Evolutionary conservation across 2,329 filamentous ascomycete genomes (phyloP).

Genomic region (Trichoderma lentiforme): DNA sequence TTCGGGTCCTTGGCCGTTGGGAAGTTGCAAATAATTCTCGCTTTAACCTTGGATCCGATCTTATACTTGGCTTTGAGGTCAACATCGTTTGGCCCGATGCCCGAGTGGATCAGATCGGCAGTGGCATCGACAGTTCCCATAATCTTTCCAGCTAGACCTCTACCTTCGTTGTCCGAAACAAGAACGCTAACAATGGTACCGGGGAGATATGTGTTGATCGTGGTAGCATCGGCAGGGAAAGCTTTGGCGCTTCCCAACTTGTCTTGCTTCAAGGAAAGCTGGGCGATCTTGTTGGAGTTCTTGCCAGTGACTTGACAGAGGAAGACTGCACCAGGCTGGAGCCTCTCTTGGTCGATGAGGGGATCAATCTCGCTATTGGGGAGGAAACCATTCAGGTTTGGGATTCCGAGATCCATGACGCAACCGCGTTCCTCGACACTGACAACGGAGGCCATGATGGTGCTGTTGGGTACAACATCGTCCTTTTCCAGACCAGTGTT

Average conservation of each 20-base stretch:
- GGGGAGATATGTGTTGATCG: slow-evolving; percentile 84
- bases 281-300: slow-evolving; percentile 75
- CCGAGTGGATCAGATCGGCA: slow-evolving; percentile 86
- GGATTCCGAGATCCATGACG: slow-evolving; percentile 85
- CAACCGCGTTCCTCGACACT: slow-evolving; percentile 97
- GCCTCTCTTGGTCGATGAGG: slow-evolving; percentile 58
- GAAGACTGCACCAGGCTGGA: slow-evolving; percentile 81
- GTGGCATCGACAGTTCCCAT: slow-evolving; percentile 90
- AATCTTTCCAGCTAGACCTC: slow-evolving; percentile 83
- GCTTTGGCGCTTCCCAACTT: slow-evolving; percentile 66
- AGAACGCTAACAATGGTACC: slow-evolving; percentile 87
- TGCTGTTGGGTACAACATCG: slow-evolving; percentile 70
- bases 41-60: slow-evolving; percentile 78
- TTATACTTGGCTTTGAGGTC: slow-evolving; percentile 78
- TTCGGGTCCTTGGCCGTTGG: slow-evolving; percentile 75
- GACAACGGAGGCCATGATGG: slow-evolving; percentile 79
- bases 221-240: slow-evolving; percentile 71
- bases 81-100: slow-evolving; percentile 63
- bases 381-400: slow-evolving; percentile 75
- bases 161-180: slow-evolving; percentile 68
- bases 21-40: slow-evolving; percentile 83
- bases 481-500: slow-evolving; percentile 72
- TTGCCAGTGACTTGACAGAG: slow-evolving; percentile 77
- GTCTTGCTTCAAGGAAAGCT: slow-evolving; percentile 72
- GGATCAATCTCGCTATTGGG: slow-evolving; percentile 76